Evolutionary conservation across 164 flowering plant genomes (phyloP), one percentile per base, ranked within the genome.

Genomic region (Taxillus chinensis): DNA sequence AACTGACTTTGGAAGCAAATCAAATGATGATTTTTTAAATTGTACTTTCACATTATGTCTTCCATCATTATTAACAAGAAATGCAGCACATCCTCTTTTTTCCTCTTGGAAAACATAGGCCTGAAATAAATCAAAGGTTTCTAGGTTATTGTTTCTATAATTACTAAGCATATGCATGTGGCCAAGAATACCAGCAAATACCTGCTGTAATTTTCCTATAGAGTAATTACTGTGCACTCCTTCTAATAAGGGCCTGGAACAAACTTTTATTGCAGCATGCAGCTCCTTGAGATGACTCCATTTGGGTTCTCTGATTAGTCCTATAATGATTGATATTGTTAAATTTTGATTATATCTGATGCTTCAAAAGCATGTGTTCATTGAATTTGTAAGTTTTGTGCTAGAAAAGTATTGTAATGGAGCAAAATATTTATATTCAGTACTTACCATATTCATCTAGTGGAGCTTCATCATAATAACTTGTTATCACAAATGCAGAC

Each of bases 381-480:
- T 27, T 27, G 27, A 48, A 8, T 48, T 43, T 43, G 10, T 43
- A 43, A 5, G 10, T 43, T 43, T 14, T 48, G 12, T 14, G 12
- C 51, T 48, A 48, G 4, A 48, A 55, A 55, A 5, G 12, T 55
- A 6, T 0, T 4, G 58, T 3, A 3, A 0, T 9, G 13, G 2
- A 7, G 7, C 13, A 55, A 2, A 17, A 55, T 27, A 27, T 27
- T 27, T 54, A 50, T 17, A 8, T n/a, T 5, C 0, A 15, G 5
- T 17, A 45, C 74, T 63, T 14, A 85, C 90, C 88, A 56, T 61
- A 86, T 73, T 86, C 91, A 70, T 86, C 91, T 1, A 86, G 77
- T 40, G 91, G 91, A 65, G 91, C 91, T 69, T 83, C 80, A 69
- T 86, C 91, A 45, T 86, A 86, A 70, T 86, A 83, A 39, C 86